Evolutionary conservation across 441 rosid genomes (phyloP), one percentile per base, ranked within the genome.

Genomic region (Macaranga tanarius): DNA sequence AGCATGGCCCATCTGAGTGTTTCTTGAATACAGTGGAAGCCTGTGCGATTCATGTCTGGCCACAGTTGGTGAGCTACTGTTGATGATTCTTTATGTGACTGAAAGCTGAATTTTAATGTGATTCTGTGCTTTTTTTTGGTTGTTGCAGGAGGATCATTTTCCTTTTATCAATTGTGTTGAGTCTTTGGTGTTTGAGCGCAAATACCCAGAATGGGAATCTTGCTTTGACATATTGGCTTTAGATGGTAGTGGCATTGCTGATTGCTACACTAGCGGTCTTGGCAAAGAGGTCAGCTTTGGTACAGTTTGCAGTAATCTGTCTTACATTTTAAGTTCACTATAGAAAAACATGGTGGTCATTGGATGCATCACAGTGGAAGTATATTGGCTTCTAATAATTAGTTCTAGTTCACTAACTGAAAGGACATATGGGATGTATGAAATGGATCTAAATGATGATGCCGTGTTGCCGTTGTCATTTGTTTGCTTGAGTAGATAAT

Each of bases 1-100:
- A 90, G 98, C 99, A 92, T 23, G 99, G 98, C 44, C 88, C 87
- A 1, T 74, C 42, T 45, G 98, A 95, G 72, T 95, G 99, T 82
- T 75, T 90, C 7, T 82, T 95, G 81, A 88, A 92, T 79, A 90
- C 96, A 0, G 87, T 95, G 57, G 98, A 95, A 79, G 98, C 97
- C 17, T 95, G 99, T 71, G 98, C 96, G 0, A 83, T 95, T 61
- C 80, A 86, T 64, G 69, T 72, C 68, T 95, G 97, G 97, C 96
- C 96, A 55, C 65, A 84, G 56, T 58, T 90, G 91, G 99, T 95
- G 52, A 81, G 81, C 47, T 10, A 42, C 38, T 34, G 38, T 34
- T 34, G 6, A 34, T 34, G 38, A 34, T 34, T 7, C 0, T 34
- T 34, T 34, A 34, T 34, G 6, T 34, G 38, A 31, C 6, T 34